Percentiles rank a stretch among this genome's conserved stretches.
Evolutionary conservation across 2,329 filamentous ascomycete species (phyloP).

Genomic region (Cladosporium austrohemisphaericum): DNA sequence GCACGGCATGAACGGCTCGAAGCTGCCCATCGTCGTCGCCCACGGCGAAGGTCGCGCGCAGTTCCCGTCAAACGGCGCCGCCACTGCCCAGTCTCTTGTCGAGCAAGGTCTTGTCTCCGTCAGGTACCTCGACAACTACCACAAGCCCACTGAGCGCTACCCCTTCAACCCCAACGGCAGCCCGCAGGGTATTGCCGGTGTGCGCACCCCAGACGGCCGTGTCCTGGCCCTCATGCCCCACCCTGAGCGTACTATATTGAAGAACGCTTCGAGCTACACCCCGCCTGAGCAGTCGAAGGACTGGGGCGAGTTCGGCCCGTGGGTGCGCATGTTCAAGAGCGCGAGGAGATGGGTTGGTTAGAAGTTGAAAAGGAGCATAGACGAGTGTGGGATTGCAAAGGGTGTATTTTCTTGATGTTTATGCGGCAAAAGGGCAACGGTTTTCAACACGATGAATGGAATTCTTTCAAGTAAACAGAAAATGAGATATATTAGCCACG

Average conservation of each 20-base stretch:
- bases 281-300: conserved; percentile 60
- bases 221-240: conserved; percentile 92
- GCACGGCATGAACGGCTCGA: conserved; percentile 77
- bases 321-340: conserved; percentile 82
- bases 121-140: conserved; percentile 80
- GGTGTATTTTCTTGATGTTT: no score
- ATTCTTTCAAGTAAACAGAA: no score
- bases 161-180: conserved; percentile 88
- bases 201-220: conserved; percentile 71
- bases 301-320: conserved; percentile 81
- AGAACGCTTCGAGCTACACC: conserved; percentile 71
- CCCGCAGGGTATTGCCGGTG: conserved; percentile 74
- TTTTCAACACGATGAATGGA: no score
- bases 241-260: conserved; percentile 82
- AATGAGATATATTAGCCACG: no score
- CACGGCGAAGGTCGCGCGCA: conserved; percentile 85
- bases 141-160: conserved; percentile 72
- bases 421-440: neutral
- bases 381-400: neutral
- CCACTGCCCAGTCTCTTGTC: conserved; percentile 50
- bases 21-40: conserved; percentile 79
- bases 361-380: neutral
- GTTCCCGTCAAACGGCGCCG: conserved; percentile 47
- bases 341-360: conserved; percentile 79
- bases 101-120: conserved; percentile 69